Evolutionary conservation across 768 basidiomycete genomes (phyloP).

Genomic region (Amanita muscaria): DNA sequence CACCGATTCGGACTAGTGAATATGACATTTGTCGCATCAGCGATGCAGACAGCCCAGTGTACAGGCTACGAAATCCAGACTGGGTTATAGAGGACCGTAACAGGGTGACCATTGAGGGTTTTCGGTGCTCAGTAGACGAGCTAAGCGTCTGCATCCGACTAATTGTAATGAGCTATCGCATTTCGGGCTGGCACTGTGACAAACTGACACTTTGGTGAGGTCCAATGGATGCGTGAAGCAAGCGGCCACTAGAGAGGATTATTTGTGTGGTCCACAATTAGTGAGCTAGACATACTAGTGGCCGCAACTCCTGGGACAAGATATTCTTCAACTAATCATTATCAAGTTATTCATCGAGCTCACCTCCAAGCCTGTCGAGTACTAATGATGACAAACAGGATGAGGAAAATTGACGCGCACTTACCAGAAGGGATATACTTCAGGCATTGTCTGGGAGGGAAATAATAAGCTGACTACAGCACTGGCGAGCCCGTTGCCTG

Average conservation of each 20-base stretch:
- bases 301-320: slow-evolving; percentile 45
- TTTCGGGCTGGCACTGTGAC: background rate
- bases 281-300: slow-evolving; percentile 36
- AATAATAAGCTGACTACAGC: background rate
- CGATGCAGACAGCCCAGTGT: slow-evolving; percentile 76
- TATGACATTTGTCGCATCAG: slow-evolving; percentile 88
- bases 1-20: slow-evolving; percentile 76
- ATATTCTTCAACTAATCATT: slow-evolving; percentile 9
- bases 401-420: slow-evolving; percentile 12
- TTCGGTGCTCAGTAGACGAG: slow-evolving; percentile 33
- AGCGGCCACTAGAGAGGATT: slow-evolving; percentile 53
- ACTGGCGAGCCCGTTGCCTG: background rate
- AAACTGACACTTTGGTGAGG: slow-evolving; percentile 72
- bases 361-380: slow-evolving; percentile 53
- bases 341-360: slow-evolving; percentile 8
- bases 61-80: slow-evolving; percentile 67
- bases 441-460: slow-evolving; percentile 9
- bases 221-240: slow-evolving; percentile 78
- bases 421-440: slow-evolving; percentile 43
- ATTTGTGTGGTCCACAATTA: slow-evolving; percentile 5
- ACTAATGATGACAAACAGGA: slow-evolving; percentile 5
- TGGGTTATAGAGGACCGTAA: slow-evolving; percentile 55
- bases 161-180: slow-evolving; percentile 3
- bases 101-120: slow-evolving; percentile 57
- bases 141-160: slow-evolving; percentile 79